Evolutionary conservation across 2,329 filamentous ascomycete species (phyloP).

Genomic region (Fusarium setosum): DNA sequence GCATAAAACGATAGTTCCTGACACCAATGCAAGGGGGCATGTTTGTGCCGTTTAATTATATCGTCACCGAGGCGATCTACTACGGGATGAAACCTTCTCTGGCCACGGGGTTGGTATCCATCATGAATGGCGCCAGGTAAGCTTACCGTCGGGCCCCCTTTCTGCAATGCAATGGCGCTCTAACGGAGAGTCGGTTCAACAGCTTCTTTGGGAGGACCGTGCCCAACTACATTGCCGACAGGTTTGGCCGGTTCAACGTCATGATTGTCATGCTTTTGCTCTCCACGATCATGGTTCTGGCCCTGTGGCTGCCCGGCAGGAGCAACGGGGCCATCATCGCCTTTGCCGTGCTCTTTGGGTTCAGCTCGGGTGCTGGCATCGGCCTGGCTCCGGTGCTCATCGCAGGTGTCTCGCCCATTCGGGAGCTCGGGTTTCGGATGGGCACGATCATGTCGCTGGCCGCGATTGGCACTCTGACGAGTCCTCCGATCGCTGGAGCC

Average conservation of each 20-base stretch:
- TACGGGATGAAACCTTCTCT: constrained; percentile 25
- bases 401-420: constrained; percentile 15
- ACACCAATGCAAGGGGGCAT: constrained; percentile 21
- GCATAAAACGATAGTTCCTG: neutral
- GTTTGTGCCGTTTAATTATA: constrained; percentile 33
- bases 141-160: too few relatives aligned
- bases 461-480: constrained; percentile 23
- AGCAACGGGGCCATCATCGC: constrained; percentile 21
- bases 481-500: constrained; percentile 24
- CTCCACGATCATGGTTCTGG: constrained; percentile 12
- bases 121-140: constrained; percentile 34
- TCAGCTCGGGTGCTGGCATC: constrained; percentile 30
- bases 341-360: constrained; percentile 27
- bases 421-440: constrained; percentile 31
- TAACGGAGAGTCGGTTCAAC: constrained; percentile 1
- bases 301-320: constrained; percentile 25
- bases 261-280: constrained; percentile 23
- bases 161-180: neutral
- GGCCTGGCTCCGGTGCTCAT: constrained; percentile 23
- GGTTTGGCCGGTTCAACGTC: constrained; percentile 29
- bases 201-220: constrained; percentile 35
- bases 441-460: constrained; percentile 27
- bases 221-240: constrained; percentile 34
- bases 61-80: constrained; percentile 29
- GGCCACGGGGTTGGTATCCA: constrained; percentile 27